Evolutionary conservation across 768 basidiomycete genomes (phyloP).

Genomic region (Boletus sp.): DNA sequence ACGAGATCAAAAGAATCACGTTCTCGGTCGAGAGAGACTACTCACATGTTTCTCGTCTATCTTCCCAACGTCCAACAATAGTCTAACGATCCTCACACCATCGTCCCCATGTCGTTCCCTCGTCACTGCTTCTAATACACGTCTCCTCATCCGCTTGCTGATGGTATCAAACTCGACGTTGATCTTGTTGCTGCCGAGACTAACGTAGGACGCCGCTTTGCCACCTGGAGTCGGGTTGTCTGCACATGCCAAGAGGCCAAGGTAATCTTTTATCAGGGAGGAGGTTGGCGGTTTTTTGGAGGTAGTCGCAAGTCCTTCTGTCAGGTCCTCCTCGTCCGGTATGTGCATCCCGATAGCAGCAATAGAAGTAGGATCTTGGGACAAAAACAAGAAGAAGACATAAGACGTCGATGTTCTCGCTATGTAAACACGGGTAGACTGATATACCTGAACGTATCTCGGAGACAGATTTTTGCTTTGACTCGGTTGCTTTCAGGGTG

Average conservation of each 20-base stretch:
- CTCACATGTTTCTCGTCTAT: slow-evolving; percentile 92
- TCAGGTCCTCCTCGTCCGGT: slow-evolving; percentile 59
- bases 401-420: neutral
- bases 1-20: neutral
- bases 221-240: slow-evolving; percentile 82
- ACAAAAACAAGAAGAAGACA: neutral
- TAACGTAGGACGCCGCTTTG: slow-evolving; percentile 67
- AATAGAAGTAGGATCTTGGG: slow-evolving; percentile 62
- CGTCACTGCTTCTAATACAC: slow-evolving; percentile 74
- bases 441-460: slow-evolving; percentile 64
- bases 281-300: slow-evolving; percentile 54
- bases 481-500: slow-evolving; percentile 66
- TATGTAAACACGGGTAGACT: neutral
- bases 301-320: slow-evolving; percentile 57
- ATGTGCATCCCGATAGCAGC: slow-evolving; percentile 64
- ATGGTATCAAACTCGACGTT: slow-evolving; percentile 80
- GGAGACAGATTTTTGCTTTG: slow-evolving; percentile 54
- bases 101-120: slow-evolving; percentile 81
- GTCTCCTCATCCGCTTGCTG: slow-evolving; percentile 60
- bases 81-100: slow-evolving; percentile 77
- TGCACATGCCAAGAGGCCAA: slow-evolving; percentile 74
- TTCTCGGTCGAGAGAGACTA: neutral
- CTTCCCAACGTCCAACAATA: slow-evolving; percentile 81
- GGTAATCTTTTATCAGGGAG: slow-evolving; percentile 71
- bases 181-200: slow-evolving; percentile 66